Base-by-base conservation (phyloP, 352 stramenopile genomes). In the Thraustotheca clavata region DNA sequence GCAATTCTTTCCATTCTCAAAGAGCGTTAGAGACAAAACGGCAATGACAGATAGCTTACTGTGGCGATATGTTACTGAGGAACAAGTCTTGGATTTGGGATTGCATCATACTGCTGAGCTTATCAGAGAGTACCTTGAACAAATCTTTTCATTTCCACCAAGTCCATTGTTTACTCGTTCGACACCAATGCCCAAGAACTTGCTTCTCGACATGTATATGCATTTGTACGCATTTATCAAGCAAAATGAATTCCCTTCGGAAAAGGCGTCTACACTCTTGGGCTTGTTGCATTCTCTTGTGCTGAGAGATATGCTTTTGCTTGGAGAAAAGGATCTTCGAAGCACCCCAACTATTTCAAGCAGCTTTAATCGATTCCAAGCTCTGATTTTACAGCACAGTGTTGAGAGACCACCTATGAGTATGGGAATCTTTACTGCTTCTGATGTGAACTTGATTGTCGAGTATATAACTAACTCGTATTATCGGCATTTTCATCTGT, bases 381-480 rank as follows among this genome's bases (percentile, higher is more conserved):
- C 61, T 9, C 68, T 50, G 20, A 40, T 61, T 3, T 46, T 67
- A 22, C 18, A 41, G 6, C 38, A 62, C 57, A 89, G 79, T 34
- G 77, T 89, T 22, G 60, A 70, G 16, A 34, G 63, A n/a, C 63
- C 63, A 36, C 63, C 63, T 12, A 41, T 67, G 22, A 50, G 34
- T 32, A 36, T 55, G 20, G 63, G 55, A 24, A 69, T 92, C 36
- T 91, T 89, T 59, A 77, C 62, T 3, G 60, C 71, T 18, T 43
- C 69, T 0, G 74, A 92, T 27, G 80, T 89, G 8, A 60, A 40
- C 22, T 52, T 43, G 11, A 79, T 90, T 55, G 77, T 91, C 27
- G 83, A 94, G 49, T 89, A 81, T 67, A 71, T 92, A 54, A 74
- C 79, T 29, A 74, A 91, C 71, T 76, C 74, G 48, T 94, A 94